Percentiles rank a stretch among this genome's conserved stretches.
Conservation (phyloP, 495 filamentous ascomycete species). For the Trichoderma erinaceum region DNA sequence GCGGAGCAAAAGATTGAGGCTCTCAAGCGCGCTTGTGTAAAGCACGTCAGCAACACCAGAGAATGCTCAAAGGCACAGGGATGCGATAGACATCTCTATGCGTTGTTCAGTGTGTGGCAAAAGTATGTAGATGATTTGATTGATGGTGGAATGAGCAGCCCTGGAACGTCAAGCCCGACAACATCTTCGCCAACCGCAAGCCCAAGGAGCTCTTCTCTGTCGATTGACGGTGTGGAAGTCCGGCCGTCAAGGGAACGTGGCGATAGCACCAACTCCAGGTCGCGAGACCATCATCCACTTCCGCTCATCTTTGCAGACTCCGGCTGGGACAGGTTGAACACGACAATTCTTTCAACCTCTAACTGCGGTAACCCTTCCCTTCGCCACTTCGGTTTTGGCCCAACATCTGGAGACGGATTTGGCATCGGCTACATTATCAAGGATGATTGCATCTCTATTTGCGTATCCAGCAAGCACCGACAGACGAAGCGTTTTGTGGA, state of each 20-base stretch:
- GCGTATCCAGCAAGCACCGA: slow-evolving; percentile 83
- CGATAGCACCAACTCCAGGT: slow-evolving; percentile 33
- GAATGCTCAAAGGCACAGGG: slow-evolving; percentile 88
- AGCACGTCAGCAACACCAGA: slow-evolving; percentile 72
- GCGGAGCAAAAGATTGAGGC: slow-evolving; percentile 76
- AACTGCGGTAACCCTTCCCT: slow-evolving; percentile 98
- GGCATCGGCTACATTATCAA: slow-evolving; percentile 99
- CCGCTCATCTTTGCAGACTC: slow-evolving; percentile 80
- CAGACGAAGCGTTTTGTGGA: slow-evolving; percentile 90
- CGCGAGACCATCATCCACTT: slow-evolving; percentile 41
- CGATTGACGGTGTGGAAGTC: slow-evolving; percentile 26
- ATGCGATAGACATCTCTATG: slow-evolving; percentile 91
- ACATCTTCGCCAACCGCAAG: slow-evolving; percentile 25
- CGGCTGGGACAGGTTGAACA: slow-evolving; percentile 94
- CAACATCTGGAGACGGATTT: slow-evolving; percentile 89
- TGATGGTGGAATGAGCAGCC: slow-evolving; percentile 44
- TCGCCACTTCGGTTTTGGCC: slow-evolving; percentile 93
- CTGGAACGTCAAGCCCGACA: slow-evolving; percentile 54
- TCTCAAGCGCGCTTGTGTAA: slow-evolving; percentile 73
- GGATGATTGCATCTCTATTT: slow-evolving; percentile 86
- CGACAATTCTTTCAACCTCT: slow-evolving; percentile 89
- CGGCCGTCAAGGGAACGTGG: slow-evolving; percentile 30
- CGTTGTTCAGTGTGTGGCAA: slow-evolving; percentile 93
- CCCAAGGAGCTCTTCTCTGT: slow-evolving; percentile 31
- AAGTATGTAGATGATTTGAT: slow-evolving; percentile 62